phyloP scores from a whole-genome alignment of 2,329 filamentous ascomycete genomes.

The Colletotrichum falcatum region DNA sequence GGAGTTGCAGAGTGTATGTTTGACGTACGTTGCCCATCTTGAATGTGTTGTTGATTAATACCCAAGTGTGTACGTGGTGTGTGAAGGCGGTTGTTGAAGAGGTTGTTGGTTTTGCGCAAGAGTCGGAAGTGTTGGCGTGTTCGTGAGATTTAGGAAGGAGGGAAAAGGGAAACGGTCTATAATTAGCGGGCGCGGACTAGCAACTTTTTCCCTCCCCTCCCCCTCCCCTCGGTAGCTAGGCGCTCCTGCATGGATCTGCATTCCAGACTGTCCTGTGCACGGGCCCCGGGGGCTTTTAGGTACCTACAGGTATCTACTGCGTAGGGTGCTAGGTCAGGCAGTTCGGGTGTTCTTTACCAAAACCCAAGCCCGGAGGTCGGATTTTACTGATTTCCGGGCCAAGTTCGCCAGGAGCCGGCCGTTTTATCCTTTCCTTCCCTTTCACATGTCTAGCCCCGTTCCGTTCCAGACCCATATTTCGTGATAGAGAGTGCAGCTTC shows the following conservation, averaged over 20 bases:
- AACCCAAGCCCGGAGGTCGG: not conserved
- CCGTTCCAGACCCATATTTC: slow-evolving; percentile 7
- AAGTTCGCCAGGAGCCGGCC: slow-evolving; percentile 3
- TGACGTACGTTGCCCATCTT: slow-evolving; percentile 43
- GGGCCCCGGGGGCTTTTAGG: too few relatives aligned
- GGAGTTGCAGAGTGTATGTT: slow-evolving; percentile 5
- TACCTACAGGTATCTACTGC: too few relatives aligned
- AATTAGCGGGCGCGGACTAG: slow-evolving; percentile 24
- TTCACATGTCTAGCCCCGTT: slow-evolving; percentile 26
- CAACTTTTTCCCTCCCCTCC: slow-evolving; percentile 5
- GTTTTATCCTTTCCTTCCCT: slow-evolving; percentile 21
- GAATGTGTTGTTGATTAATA: not conserved
- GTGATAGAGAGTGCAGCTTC: not conserved
- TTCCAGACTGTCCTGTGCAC: slow-evolving; percentile 24
- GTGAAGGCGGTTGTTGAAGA: not conserved
- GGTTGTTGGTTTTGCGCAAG: not conserved
- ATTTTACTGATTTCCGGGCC: slow-evolving; percentile 12
- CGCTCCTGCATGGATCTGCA: slow-evolving; percentile 34
- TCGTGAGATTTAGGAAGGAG: slow-evolving; percentile 14
- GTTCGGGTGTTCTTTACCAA: slow-evolving; percentile 3
- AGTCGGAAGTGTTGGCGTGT: not conserved
- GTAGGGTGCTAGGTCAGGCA: too few relatives aligned
- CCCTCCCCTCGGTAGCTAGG: slow-evolving; percentile 22
- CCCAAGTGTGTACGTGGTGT: not conserved
- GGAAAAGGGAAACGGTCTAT: not conserved